A percentile compares a stretch with the other conserved stretches of the same genome.
Conservation (phyloP, 805 yeast species). For the Sugiyamaella floridensis region DNA sequence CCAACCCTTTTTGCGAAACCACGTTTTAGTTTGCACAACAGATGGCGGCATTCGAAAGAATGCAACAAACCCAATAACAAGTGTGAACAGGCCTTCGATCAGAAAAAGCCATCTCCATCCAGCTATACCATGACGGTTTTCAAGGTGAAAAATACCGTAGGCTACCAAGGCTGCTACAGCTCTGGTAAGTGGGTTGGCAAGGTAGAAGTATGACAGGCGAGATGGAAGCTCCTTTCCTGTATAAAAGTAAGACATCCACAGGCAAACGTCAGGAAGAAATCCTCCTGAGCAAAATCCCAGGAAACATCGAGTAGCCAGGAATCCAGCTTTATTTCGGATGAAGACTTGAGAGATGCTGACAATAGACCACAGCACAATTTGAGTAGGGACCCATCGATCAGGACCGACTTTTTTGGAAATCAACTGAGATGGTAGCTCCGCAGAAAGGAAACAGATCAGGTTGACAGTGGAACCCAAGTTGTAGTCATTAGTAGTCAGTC, state of each 20-base stretch:
- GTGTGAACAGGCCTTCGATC: constrained; percentile 50
- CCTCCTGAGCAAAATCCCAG: constrained; percentile 57
- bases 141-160: constrained; percentile 45
- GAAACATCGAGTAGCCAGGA: constrained; percentile 43
- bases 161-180: constrained; percentile 41
- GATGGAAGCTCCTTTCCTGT: constrained; percentile 48
- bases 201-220: constrained; percentile 51
- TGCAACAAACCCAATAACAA: constrained; percentile 41
- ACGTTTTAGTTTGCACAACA: constrained; percentile 41
- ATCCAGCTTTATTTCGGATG: constrained; percentile 37
- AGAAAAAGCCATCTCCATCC: constrained; percentile 63
- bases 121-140: constrained; percentile 36
- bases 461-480: constrained; percentile 52
- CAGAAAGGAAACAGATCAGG: constrained; percentile 43
- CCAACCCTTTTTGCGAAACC: constrained; percentile 44
- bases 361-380: constrained; percentile 49
- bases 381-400: constrained; percentile 55
- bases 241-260: constrained; percentile 59
- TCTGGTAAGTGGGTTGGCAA: constrained; percentile 41
- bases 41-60: constrained; percentile 47
- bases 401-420: constrained; percentile 61
- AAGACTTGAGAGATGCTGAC: constrained; percentile 47
- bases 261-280: constrained; percentile 50
- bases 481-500: constrained; percentile 46
- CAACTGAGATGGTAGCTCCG: constrained; percentile 62